Evolutionary conservation across 108 stramenopile genomes (phyloP).

Genomic region (Skeletonema marinoi): DNA sequence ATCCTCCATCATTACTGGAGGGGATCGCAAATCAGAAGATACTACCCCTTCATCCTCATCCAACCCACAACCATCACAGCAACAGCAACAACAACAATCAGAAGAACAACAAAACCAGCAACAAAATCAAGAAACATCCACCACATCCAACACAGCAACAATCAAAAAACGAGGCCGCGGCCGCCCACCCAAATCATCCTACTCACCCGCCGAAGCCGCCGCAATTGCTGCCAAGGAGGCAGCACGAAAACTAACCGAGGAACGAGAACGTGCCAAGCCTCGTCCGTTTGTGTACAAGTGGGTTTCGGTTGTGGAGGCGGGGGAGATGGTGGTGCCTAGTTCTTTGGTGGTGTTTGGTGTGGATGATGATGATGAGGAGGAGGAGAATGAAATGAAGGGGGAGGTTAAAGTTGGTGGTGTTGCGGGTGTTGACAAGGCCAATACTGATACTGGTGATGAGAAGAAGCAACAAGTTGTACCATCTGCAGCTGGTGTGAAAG

Average conservation of each 20-base stretch:
- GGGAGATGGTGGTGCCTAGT: constrained; percentile 50
- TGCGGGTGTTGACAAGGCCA: not conserved
- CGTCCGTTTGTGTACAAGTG: constrained; percentile 64
- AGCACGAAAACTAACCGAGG: not conserved
- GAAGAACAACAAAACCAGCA: not conserved
- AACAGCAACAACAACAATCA: not conserved
- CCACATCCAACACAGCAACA: not conserved
- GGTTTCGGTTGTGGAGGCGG: constrained; percentile 42
- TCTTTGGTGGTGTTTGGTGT: constrained; percentile 20
- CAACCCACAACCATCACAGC: not conserved
- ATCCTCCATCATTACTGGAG: constrained; percentile 10
- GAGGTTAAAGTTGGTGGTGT: constrained; percentile 1
- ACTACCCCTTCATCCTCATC: not conserved
- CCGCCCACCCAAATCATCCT: constrained; percentile 10
- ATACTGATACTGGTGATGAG: not conserved
- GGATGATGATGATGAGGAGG: not conserved
- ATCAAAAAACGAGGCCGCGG: constrained; percentile 1
- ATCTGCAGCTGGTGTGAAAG: not conserved
- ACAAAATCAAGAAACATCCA: not conserved
- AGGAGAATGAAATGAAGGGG: constrained; percentile 1
- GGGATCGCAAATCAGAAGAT: not conserved
- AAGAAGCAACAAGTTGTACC: not conserved
- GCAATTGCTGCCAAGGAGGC: not conserved
- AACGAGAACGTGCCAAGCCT: constrained; percentile 3
- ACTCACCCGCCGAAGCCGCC: constrained; percentile 3